Conservation (phyloP, 2,329 filamentous ascomycete species). For the Colletotrichum lini region DNA sequence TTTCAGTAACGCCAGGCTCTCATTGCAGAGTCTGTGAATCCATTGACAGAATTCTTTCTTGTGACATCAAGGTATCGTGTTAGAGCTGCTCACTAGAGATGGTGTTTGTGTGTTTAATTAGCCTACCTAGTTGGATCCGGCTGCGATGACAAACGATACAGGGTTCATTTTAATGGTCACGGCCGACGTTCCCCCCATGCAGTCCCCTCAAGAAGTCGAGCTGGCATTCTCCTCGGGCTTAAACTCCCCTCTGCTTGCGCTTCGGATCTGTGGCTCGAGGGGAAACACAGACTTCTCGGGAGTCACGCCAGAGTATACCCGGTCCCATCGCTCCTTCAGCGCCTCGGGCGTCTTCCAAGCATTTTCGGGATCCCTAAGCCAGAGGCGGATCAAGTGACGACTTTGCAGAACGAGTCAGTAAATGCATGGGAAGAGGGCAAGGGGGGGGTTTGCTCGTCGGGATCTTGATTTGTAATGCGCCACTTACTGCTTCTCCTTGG, state of each 20-base stretch:
- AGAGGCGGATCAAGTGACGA: conserved; percentile 65
- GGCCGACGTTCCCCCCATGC: no score
- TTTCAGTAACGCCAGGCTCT: no score
- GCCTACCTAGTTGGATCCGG: no score
- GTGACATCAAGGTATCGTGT: no score
- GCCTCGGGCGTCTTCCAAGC: conserved; percentile 63
- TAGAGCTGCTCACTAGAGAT: no score
- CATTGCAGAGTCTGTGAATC: not conserved
- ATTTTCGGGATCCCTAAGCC: conserved; percentile 64
- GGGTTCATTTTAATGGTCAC: no score
- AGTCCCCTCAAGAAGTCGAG: not conserved
- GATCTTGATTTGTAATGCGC: not conserved
- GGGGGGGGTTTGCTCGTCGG: not conserved
- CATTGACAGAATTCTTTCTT: no score
- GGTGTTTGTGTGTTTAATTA: no score
- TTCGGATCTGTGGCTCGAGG: conserved; percentile 61
- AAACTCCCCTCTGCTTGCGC: conserved; percentile 42
- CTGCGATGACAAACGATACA: no score
- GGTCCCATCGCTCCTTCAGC: conserved; percentile 64
- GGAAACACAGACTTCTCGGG: conserved; percentile 69
- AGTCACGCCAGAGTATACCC: conserved; percentile 66
- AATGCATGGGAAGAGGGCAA: no score
- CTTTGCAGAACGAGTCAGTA: conserved; percentile 48
- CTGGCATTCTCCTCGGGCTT: conserved; percentile 16
- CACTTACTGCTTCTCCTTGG: conserved; percentile 59